Percentiles rank a stretch among this genome's conserved stretches.
Conservation (phyloP, 164 flowering plant species). For the Echeveria elegans region DNA sequence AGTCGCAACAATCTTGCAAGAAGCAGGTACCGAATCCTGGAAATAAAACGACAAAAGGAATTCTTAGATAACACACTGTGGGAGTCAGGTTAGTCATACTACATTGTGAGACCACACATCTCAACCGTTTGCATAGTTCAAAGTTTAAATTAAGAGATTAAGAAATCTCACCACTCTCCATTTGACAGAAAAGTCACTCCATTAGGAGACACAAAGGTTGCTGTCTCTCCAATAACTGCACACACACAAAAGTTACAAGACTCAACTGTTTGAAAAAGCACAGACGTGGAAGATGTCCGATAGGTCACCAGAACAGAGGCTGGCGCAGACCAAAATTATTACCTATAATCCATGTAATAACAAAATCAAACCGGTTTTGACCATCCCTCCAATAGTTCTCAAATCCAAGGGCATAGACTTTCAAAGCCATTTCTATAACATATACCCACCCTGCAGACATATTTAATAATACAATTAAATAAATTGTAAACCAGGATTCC, state of each 20-base stretch:
- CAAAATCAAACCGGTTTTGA: constrained; percentile 87
- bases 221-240: constrained; percentile 92
- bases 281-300: neutral
- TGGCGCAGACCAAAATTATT: constrained; percentile 10
- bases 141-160: neutral
- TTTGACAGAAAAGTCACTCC: constrained; percentile 62
- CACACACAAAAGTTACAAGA: neutral
- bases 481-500: neutral
- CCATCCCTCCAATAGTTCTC: constrained; percentile 90
- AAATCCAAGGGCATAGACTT: constrained; percentile 69
- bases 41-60: neutral
- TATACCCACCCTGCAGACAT: constrained; percentile 78
- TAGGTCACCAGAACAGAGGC: neutral
- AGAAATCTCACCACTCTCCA: constrained; percentile 76
- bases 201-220: constrained; percentile 53
- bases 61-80: neutral
- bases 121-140: neutral
- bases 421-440: constrained; percentile 83
- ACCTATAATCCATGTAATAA: constrained; percentile 91
- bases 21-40: constrained; percentile 97
- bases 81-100: too few species aligned
- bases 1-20: constrained; percentile 89
- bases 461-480: constrained; percentile 10
- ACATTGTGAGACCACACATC: neutral
- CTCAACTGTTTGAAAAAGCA: neutral